A percentile compares a stretch with the other conserved stretches of the same genome.
These are phyloP conservation scores for Xylaria sp. DNA, from an alignment of 2,329 filamentous ascomycete species.

Conservation along the genomic window DNA sequence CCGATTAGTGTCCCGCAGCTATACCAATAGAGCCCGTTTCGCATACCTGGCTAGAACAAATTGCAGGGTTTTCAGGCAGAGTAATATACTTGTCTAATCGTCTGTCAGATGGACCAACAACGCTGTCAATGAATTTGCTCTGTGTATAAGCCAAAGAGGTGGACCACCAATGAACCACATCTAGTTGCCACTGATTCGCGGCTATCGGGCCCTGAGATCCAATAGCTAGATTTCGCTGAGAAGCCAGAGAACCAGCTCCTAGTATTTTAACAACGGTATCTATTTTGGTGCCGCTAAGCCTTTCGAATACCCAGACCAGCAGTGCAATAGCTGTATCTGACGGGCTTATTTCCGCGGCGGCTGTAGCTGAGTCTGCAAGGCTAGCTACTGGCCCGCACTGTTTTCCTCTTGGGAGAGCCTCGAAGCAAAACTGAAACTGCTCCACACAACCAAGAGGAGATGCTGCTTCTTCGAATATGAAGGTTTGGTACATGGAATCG, in stretches of 20 bases:
- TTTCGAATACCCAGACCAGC: too few species aligned
- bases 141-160: constrained; percentile 22
- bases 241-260: constrained; percentile 1
- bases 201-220: neutral
- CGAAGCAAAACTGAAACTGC: constrained; percentile 28
- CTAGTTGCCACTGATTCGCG: constrained; percentile 31
- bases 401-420: neutral
- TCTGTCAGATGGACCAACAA: too few species aligned
- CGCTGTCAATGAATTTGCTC: constrained; percentile 13
- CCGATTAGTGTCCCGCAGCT: constrained; percentile 39
- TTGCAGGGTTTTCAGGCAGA: too few species aligned
- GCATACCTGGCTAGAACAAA: too few species aligned
- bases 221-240: constrained; percentile 3
- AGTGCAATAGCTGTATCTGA: too few species aligned
- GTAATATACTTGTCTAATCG: too few species aligned
- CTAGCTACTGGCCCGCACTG: constrained; percentile 35
- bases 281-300: too few species aligned
- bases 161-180: constrained; percentile 26
- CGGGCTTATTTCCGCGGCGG: too few species aligned
- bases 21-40: too few species aligned
- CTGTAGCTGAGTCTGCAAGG: constrained; percentile 20
- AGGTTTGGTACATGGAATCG: too few species aligned
- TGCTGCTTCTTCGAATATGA: too few species aligned
- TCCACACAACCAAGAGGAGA: constrained; percentile 31
- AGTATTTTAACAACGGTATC: too few species aligned